phyloP scores from a whole-genome alignment of 345 rosid species.

The Eutrema japonicum region DNA sequence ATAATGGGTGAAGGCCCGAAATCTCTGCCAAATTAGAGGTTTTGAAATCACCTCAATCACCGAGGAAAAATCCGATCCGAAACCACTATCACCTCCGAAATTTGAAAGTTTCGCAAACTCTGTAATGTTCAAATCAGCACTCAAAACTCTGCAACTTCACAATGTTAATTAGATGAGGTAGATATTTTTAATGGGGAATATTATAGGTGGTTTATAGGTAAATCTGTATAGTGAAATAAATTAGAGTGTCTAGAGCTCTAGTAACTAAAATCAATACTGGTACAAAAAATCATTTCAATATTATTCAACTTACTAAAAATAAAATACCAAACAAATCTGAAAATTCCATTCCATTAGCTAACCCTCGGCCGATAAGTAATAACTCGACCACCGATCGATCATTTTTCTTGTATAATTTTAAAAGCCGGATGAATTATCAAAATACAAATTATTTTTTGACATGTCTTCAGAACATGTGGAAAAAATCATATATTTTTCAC shows the following conservation, averaged over 20 bases:
- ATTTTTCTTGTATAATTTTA: not conserved
- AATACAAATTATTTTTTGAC: no score
- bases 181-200: conserved; percentile 4
- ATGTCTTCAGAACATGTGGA: no score
- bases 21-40: no score
- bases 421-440: no score
- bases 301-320: not conserved
- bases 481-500: no score
- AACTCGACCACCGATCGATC: not conserved
- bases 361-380: not conserved
- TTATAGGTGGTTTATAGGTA: not conserved
- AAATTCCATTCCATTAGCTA: not conserved
- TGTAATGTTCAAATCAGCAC: no score
- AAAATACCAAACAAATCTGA: conserved; percentile 9
- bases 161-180: not conserved
- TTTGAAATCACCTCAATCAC: no score
- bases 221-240: not conserved
- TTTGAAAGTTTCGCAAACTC: no score
- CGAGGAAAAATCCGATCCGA: no score
- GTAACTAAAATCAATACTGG: not conserved
- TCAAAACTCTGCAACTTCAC: no score
- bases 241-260: not conserved
- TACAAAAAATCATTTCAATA: not conserved
- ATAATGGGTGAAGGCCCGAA: no score
- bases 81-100: no score